These are phyloP conservation scores for Aspergillus vadensis DNA, from an alignment of 2,329 filamentous ascomycete species.

Conservation along the genomic window DNA sequence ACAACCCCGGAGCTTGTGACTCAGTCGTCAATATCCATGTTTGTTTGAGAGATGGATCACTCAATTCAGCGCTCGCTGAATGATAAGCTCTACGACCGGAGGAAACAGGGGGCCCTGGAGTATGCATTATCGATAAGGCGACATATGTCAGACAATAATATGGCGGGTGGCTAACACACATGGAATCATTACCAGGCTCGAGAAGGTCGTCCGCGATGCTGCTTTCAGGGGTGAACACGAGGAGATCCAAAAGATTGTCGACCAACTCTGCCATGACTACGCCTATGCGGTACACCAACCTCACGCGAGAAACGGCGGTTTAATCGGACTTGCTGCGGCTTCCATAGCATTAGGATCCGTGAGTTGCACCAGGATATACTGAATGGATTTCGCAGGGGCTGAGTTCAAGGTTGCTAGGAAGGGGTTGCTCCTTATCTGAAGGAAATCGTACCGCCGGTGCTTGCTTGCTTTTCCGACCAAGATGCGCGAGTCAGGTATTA, in stretches of 20 bases:
- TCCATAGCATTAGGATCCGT: conserved; percentile 93
- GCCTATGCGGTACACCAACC: conserved; percentile 97
- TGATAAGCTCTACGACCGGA: conserved; percentile 98
- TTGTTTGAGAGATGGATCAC: conserved; percentile 68
- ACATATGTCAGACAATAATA: background rate
- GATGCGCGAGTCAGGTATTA: conserved; percentile 97
- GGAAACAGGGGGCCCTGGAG: conserved; percentile 95
- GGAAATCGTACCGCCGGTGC: conserved; percentile 91
- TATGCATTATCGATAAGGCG: conserved; percentile 52
- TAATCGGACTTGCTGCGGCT: conserved; percentile 92
- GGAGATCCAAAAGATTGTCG: conserved; percentile 81
- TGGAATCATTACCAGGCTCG: conserved; percentile 62
- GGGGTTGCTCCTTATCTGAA: conserved; percentile 90
- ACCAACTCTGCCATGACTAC: conserved; percentile 96
- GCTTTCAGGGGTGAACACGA: conserved; percentile 75
- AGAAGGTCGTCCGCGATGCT: conserved; percentile 84
- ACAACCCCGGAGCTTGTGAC: conserved; percentile 23
- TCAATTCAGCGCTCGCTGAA: conserved; percentile 88
- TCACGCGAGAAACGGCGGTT: conserved; percentile 90
- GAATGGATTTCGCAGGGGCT: background rate
- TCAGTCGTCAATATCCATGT: conserved; percentile 22
- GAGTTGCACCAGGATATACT: conserved; percentile 45
- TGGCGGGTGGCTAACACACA: conserved; percentile 12
- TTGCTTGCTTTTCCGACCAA: conserved; percentile 97
- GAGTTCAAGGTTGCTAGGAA: conserved; percentile 49